These are phyloP conservation scores for Parafenestella ontariensis DNA, from an alignment of 2,329 filamentous ascomycete species.

Conservation along the genomic window DNA sequence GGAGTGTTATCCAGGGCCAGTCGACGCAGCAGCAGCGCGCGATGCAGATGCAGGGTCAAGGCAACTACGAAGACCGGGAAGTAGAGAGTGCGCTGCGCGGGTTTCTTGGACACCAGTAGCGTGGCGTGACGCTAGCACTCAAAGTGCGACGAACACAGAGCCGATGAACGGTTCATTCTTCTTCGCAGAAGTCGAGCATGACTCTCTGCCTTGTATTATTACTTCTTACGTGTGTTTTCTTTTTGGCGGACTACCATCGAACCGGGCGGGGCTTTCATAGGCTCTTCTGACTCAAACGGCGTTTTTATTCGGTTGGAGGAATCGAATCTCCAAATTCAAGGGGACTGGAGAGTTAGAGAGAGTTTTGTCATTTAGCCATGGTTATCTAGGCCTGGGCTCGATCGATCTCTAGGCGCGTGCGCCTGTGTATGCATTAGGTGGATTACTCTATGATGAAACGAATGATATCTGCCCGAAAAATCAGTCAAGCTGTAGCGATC, in stretches of 20 bases:
- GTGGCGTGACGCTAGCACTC: too few species aligned
- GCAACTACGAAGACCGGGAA: constrained; percentile 25
- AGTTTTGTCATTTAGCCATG: not conserved
- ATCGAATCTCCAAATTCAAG: too few species aligned
- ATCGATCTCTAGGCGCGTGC: too few species aligned
- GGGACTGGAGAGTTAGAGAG: not conserved
- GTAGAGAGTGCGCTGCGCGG: constrained; percentile 37
- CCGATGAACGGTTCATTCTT: not conserved
- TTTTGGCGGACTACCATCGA: not conserved
- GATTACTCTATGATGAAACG: too few species aligned
- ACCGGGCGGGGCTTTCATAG: too few species aligned
- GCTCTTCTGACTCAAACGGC: too few species aligned
- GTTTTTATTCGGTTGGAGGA: too few species aligned
- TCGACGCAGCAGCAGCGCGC: constrained; percentile 15
- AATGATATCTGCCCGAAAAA: too few species aligned
- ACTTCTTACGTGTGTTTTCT: not conserved
- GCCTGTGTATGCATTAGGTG: too few species aligned
- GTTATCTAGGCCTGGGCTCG: too few species aligned
- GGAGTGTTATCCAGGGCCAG: constrained; percentile 4
- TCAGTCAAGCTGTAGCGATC: too few species aligned
- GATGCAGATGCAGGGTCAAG: constrained; percentile 14
- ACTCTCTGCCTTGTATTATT: not conserved
- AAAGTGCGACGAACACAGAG: not conserved
- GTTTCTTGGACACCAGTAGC: constrained; percentile 22
- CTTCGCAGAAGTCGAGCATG: not conserved